phyloP scores from a whole-genome alignment of 2,329 filamentous ascomycete genomes.

The Setomelanomma holmii region DNA sequence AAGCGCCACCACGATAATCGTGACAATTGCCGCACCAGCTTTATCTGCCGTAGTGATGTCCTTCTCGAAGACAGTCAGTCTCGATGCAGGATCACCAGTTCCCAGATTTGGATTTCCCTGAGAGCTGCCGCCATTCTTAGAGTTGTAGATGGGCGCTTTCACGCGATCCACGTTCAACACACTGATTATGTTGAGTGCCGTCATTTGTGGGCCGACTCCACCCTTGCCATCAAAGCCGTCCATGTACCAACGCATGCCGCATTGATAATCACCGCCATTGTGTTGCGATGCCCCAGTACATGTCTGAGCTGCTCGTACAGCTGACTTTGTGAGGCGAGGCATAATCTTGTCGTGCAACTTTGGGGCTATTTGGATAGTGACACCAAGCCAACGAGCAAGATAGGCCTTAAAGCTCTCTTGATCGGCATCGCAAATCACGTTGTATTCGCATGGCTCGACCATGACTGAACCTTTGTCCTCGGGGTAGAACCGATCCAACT shows the following conservation, averaged over 20 bases:
- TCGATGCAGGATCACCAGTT: conserved; percentile 32
- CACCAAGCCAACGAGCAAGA: conserved; percentile 58
- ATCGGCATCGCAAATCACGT: conserved; percentile 52
- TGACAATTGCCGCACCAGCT: conserved; percentile 54
- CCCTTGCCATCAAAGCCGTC: conserved; percentile 53
- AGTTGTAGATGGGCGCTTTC: conserved; percentile 52
- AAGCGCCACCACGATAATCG: conserved; percentile 36
- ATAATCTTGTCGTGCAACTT: conserved; percentile 61
- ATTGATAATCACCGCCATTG: conserved; percentile 42
- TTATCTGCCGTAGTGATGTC: conserved; percentile 48
- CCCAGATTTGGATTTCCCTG: conserved; percentile 52
- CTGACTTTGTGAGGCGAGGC: conserved; percentile 61
- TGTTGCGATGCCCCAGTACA: conserved; percentile 57
- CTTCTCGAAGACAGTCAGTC: conserved; percentile 23
- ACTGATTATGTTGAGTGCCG: conserved; percentile 60
- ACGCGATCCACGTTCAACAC: conserved; percentile 51
- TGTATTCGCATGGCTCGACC: conserved; percentile 52
- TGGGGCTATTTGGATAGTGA: conserved; percentile 64
- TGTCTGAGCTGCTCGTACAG: conserved; percentile 60
- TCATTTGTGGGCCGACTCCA: conserved; percentile 66
- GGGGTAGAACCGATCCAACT: conserved; percentile 49
- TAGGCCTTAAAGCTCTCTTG: conserved; percentile 57
- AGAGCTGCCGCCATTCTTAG: conserved; percentile 40
- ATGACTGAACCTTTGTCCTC: conserved; percentile 47
- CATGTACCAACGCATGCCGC: conserved; percentile 54